These are phyloP conservation scores for Podaxis sp. DNA, from an alignment of 768 basidiomycete species.

Conservation along the genomic window DNA sequence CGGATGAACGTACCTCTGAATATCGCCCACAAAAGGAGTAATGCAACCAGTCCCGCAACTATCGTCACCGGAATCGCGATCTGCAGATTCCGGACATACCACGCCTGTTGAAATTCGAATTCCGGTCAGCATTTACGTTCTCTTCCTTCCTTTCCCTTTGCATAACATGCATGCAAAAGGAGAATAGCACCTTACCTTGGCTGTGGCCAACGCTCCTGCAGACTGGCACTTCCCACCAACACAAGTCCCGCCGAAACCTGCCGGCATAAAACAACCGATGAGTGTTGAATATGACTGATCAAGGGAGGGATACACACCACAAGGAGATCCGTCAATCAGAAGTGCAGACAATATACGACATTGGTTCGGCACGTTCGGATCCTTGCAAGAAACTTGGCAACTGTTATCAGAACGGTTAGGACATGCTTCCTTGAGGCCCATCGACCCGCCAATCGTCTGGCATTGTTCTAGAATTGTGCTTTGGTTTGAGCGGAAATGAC, in stretches of 20 bases:
- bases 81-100: conserved; percentile 75
- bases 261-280: not conserved
- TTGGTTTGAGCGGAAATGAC: conserved; percentile 18
- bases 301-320: conserved; percentile 48
- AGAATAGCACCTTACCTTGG: conserved; percentile 43
- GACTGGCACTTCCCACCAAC: conserved; percentile 56
- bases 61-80: conserved; percentile 80
- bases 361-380: conserved; percentile 55
- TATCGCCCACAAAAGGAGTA: conserved; percentile 55
- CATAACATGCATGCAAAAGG: no score
- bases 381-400: conserved; percentile 80
- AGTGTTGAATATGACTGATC: not conserved
- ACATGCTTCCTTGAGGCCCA: conserved; percentile 68
- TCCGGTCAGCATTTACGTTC: conserved; percentile 3
- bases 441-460: conserved; percentile 64
- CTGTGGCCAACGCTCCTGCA: conserved; percentile 56
- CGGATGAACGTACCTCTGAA: conserved; percentile 35
- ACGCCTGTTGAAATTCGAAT: conserved; percentile 44
- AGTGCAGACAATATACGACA: conserved; percentile 71
- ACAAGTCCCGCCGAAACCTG: conserved; percentile 75
- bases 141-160: not conserved
- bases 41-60: conserved; percentile 59
- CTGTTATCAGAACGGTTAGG: conserved; percentile 57
- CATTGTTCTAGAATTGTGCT: conserved; percentile 59
- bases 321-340: conserved; percentile 81